Evolutionary conservation across 2,329 filamentous ascomycete genomes (phyloP).

Genomic region (Aureobasidium subglaciale): DNA sequence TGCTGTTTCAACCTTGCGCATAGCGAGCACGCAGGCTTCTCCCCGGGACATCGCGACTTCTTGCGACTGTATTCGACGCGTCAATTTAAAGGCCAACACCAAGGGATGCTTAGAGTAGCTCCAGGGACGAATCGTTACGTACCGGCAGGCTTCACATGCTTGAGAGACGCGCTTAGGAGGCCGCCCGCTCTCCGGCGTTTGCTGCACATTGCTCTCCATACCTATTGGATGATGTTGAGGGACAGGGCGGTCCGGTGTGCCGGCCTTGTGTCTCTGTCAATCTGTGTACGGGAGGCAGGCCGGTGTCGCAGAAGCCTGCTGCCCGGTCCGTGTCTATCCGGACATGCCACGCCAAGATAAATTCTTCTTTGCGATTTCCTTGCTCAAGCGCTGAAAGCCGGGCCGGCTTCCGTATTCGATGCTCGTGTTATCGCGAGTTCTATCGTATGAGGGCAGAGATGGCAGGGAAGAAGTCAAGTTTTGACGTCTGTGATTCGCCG

Average conservation of each 20-base stretch:
- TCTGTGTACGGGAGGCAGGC: neutral
- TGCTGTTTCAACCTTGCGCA: conserved; percentile 1
- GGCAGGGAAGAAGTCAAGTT: neutral
- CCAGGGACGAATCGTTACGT: neutral
- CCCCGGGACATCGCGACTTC: conserved; percentile 14
- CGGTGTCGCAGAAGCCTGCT: neutral
- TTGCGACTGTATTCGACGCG: conserved; percentile 2
- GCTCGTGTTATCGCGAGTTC: neutral
- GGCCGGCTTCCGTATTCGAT: neutral
- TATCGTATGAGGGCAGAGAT: neutral
- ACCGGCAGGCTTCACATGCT: conserved; percentile 12
- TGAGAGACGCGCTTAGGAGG: conserved; percentile 11
- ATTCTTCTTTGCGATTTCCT: neutral
- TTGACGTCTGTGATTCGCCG: neutral
- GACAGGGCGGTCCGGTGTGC: neutral
- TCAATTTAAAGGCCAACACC: neutral
- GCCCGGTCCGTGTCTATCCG: neutral
- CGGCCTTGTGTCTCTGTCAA: neutral
- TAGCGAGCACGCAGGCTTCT: conserved; percentile 11
- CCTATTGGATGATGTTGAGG: conserved; percentile 9
- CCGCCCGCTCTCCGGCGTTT: conserved; percentile 6
- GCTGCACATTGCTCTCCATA: conserved; percentile 7
- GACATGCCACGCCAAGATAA: neutral
- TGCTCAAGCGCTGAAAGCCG: neutral
- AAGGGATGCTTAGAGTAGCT: neutral